A percentile compares a stretch with the other conserved stretches of the same genome.
Conservation (phyloP, 768 basidiomycete species). For the Tricholoma hemisulphureum region DNA sequence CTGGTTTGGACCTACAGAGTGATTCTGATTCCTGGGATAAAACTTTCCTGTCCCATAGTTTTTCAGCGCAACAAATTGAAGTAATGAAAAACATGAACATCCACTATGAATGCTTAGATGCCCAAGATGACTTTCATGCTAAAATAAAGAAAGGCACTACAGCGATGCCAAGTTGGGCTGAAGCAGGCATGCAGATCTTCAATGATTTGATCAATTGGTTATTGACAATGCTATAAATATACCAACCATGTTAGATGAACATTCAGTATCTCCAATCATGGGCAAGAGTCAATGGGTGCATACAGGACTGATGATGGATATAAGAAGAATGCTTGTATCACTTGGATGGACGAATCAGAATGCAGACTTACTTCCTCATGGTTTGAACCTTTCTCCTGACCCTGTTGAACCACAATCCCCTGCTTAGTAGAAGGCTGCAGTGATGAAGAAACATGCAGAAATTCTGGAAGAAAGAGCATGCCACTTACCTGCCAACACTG, state of each 20-base stretch:
- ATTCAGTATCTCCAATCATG: neutral
- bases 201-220: neutral
- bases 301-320: neutral
- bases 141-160: slow-evolving; percentile 11
- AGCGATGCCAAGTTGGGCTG: neutral
- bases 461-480: neutral
- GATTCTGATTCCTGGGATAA: slow-evolving; percentile 21
- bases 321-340: neutral
- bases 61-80: slow-evolving; percentile 10
- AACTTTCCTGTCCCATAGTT: slow-evolving; percentile 15
- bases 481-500: neutral
- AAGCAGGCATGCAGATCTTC: neutral
- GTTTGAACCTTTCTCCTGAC: neutral
- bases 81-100: slow-evolving; percentile 31
- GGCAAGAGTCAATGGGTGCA: neutral
- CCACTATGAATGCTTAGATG: slow-evolving; percentile 30
- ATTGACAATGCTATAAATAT: neutral
- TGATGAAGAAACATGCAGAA: neutral
- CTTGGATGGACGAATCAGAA: slow-evolving; percentile 1
- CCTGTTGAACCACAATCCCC: neutral
- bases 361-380: neutral
- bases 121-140: slow-evolving; percentile 27
- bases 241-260: neutral
- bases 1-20: slow-evolving; percentile 25
- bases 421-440: neutral